These are phyloP conservation scores for Colletotrichum chlorophyti DNA, from an alignment of 2,329 filamentous ascomycete genomes.

Conservation along the genomic window DNA sequence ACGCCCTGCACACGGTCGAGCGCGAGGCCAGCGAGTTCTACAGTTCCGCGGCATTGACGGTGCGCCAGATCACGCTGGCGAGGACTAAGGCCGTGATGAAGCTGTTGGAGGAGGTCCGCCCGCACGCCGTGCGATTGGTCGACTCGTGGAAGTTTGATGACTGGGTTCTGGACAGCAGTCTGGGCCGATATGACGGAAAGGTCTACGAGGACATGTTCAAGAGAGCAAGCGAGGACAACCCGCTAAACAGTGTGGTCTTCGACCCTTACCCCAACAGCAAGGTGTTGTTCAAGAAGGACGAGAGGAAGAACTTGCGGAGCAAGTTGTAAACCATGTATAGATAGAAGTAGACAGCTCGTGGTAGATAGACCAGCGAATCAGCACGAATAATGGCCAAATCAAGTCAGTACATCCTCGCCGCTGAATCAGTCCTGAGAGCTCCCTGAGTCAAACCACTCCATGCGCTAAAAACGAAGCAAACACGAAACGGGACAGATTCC, in stretches of 20 bases:
- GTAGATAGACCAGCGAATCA: no score
- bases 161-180: slow-evolving; percentile 76
- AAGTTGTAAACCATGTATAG: slow-evolving; percentile 53
- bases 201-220: slow-evolving; percentile 82
- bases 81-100: slow-evolving; percentile 82
- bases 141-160: slow-evolving; percentile 81
- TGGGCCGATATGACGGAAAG: slow-evolving; percentile 75
- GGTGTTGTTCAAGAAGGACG: slow-evolving; percentile 67
- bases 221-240: slow-evolving; percentile 74
- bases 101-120: slow-evolving; percentile 74
- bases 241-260: slow-evolving; percentile 73
- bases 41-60: slow-evolving; percentile 70
- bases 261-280: slow-evolving; percentile 73
- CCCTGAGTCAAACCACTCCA: no score
- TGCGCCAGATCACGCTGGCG: slow-evolving; percentile 75
- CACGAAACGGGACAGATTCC: no score
- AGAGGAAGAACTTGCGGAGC: slow-evolving; percentile 48
- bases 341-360: no score
- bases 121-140: slow-evolving; percentile 74
- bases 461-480: no score
- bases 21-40: slow-evolving; percentile 77
- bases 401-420: no score
- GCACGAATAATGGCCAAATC: no score
- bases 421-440: no score
- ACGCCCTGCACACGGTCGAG: slow-evolving; percentile 69